Evolutionary conservation across 2,329 filamentous ascomycete genomes (phyloP).

Genomic region (Fusarium domesticum): DNA sequence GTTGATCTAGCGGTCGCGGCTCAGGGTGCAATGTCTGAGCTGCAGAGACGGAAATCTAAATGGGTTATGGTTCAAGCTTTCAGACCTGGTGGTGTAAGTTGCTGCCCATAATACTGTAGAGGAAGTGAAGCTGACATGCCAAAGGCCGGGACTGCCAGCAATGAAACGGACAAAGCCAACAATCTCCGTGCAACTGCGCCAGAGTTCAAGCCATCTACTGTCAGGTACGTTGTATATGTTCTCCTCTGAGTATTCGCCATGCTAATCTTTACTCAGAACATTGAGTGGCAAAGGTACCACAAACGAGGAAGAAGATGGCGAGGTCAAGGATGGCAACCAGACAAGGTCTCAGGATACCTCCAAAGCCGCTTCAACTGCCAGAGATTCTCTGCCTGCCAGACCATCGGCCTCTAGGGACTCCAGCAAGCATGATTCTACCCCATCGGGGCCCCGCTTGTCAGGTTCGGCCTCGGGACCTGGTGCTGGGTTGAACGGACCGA

Average conservation of each 20-base stretch:
- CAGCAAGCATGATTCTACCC: constrained; percentile 25
- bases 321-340: constrained; percentile 61
- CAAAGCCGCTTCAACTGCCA: constrained; percentile 18
- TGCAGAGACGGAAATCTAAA: constrained; percentile 63
- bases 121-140: constrained; percentile 16
- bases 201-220: constrained; percentile 60
- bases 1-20: constrained; percentile 75
- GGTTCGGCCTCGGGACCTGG: constrained; percentile 24
- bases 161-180: constrained; percentile 35
- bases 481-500: constrained; percentile 18
- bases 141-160: constrained; percentile 31
- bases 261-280: constrained; percentile 13
- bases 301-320: constrained; percentile 66
- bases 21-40: constrained; percentile 66
- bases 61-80: constrained; percentile 77
- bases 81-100: constrained; percentile 57
- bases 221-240: constrained; percentile 34
- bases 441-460: constrained; percentile 25
- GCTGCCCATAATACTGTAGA: background rate
- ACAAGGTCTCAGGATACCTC: constrained; percentile 14
- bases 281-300: constrained; percentile 21
- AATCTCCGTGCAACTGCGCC: constrained; percentile 57
- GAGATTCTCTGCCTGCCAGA: constrained; percentile 36
- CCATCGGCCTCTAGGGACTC: constrained; percentile 30
- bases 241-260: background rate